Conservation (phyloP, 495 filamentous ascomycete species). For the Penicillium paxilli region DNA sequence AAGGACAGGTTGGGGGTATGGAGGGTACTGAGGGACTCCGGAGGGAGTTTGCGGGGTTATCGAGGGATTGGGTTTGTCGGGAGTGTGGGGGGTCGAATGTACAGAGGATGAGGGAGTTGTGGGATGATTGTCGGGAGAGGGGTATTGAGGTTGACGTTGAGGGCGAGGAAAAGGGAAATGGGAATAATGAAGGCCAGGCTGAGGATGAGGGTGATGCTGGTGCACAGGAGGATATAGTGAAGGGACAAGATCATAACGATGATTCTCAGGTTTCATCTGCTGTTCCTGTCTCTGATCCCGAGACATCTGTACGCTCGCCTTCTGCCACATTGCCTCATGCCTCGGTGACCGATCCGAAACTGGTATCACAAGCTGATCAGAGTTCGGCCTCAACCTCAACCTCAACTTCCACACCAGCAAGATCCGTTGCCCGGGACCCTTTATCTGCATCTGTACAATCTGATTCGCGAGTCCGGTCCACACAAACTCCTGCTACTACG, state of each 20-base stretch:
- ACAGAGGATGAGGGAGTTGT: slow-evolving; percentile 69
- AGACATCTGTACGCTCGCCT: not conserved
- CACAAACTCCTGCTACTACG: too few species aligned
- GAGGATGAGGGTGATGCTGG: slow-evolving; percentile 43
- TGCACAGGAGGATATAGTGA: not conserved
- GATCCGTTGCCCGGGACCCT: not conserved
- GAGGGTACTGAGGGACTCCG: slow-evolving; percentile 66
- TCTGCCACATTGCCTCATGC: not conserved
- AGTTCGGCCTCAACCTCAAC: slow-evolving; percentile 1
- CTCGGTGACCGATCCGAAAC: not conserved
- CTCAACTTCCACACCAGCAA: slow-evolving; percentile 2
- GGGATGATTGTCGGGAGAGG: slow-evolving; percentile 54
- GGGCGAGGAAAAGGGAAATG: slow-evolving; percentile 43
- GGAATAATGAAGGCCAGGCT: slow-evolving; percentile 33
- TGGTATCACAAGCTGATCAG: not conserved
- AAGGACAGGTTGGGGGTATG: slow-evolving; percentile 83
- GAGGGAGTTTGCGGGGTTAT: slow-evolving; percentile 63
- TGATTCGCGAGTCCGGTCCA: not conserved
- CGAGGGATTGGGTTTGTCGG: slow-evolving; percentile 60
- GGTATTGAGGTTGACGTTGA: slow-evolving; percentile 42
- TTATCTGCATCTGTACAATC: not conserved
- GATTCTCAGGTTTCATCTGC: not conserved
- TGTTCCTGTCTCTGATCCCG: not conserved
- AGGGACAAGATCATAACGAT: not conserved
- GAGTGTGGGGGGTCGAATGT: slow-evolving; percentile 65